phyloP scores from a whole-genome alignment of 768 basidiomycete species.

The Kwoniella shandongensis region DNA sequence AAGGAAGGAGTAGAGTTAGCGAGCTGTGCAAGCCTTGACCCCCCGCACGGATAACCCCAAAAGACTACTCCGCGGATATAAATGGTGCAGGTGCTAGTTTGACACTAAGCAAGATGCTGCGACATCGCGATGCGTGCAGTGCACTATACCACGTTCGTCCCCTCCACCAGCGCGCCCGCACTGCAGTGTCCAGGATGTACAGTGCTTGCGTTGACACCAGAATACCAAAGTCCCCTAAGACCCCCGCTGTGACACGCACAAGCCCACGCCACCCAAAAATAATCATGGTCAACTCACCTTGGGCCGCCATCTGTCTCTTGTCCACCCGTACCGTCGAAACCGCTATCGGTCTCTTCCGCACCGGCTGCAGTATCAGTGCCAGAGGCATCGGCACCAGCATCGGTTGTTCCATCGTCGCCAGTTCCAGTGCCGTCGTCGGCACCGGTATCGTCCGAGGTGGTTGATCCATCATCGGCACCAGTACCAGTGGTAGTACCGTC shows the following conservation, averaged over 20 bases:
- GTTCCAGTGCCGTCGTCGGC: constrained; percentile 1
- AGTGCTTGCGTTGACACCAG: no score
- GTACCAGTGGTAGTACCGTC: neutral
- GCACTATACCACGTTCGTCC: no score
- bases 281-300: constrained; percentile 6
- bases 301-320: constrained; percentile 14
- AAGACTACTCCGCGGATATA: neutral
- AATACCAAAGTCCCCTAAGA: no score
- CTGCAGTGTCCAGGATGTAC: no score
- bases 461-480: constrained; percentile 3
- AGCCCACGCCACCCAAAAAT: neutral
- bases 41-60: neutral
- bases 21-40: neutral
- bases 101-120: no score
- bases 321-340: constrained; percentile 11
- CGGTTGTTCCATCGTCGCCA: neutral
- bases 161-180: no score
- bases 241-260: no score
- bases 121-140: no score
- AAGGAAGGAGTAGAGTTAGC: no score
- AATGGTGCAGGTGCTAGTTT: no score
- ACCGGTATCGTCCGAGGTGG: neutral
- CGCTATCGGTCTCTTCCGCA: neutral
- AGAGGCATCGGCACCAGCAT: constrained; percentile 4
- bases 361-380: neutral